phyloP scores from a whole-genome alignment of 805 yeast genomes.

The Myxozyma melibiosi region DNA sequence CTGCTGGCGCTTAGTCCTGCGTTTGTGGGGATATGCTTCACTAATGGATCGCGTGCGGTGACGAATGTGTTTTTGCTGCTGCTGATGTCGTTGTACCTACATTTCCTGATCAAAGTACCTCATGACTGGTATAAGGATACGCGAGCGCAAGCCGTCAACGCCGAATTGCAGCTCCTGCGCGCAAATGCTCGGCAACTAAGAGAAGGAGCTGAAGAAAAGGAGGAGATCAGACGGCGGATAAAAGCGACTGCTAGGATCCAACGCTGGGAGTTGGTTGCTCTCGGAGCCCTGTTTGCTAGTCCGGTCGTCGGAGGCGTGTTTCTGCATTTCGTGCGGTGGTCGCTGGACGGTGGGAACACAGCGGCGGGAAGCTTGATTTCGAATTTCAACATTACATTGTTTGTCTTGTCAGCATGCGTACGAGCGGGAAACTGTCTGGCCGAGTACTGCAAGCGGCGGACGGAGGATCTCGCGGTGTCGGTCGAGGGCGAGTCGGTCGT shows the following conservation, averaged over 20 bases:
- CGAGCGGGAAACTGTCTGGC: constrained; percentile 7
- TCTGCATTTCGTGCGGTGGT: constrained; percentile 11
- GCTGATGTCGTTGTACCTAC: constrained; percentile 19
- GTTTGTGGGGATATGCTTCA: constrained; percentile 10
- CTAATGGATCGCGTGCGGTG: constrained; percentile 5
- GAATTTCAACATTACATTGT: constrained; percentile 25
- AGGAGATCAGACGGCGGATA: neutral
- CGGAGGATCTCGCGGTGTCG: neutral
- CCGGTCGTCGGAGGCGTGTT: constrained; percentile 20
- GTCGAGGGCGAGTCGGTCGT: neutral
- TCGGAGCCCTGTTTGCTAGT: constrained; percentile 14
- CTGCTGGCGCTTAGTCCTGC: constrained; percentile 16
- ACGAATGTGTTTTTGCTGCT: constrained; percentile 14
- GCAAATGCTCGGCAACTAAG: no score
- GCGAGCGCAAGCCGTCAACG: neutral
- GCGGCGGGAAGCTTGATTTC: constrained; percentile 15
- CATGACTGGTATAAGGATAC: constrained; percentile 19
- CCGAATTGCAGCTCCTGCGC: neutral
- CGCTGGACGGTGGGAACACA: neutral
- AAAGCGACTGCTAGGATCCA: neutral
- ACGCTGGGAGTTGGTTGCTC: constrained; percentile 16
- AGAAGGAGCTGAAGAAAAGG: no score
- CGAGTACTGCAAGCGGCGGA: constrained; percentile 14
- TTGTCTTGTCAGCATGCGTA: constrained; percentile 15
- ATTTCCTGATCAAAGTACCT: constrained; percentile 16